Percentiles rank a stretch among this genome's conserved stretches.
Conservation (phyloP, 352 stramenopile species). For the Phytophthora parvispora region DNA sequence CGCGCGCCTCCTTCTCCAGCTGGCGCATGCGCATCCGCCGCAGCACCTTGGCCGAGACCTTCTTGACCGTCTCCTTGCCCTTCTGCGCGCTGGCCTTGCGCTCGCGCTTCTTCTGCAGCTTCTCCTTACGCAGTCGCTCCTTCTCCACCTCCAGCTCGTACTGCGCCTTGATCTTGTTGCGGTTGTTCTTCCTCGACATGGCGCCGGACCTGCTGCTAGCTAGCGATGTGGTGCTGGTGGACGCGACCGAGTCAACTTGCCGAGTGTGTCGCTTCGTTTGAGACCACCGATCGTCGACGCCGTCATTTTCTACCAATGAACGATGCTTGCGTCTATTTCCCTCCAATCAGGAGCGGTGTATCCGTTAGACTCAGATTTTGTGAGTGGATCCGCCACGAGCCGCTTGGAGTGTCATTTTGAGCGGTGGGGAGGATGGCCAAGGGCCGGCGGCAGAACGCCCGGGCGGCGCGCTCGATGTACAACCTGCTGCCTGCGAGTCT, state of each 20-base stretch:
- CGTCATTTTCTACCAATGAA: background rate
- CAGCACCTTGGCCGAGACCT: constrained; percentile 80
- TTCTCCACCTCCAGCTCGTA: constrained; percentile 84
- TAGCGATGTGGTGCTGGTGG: no score
- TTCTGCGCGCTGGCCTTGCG: constrained; percentile 65
- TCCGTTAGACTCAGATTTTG: constrained; percentile 7
- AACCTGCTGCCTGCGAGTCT: constrained; percentile 42
- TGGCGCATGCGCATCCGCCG: constrained; percentile 70
- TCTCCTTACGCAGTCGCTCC: constrained; percentile 79
- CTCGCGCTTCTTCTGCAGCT: constrained; percentile 78
- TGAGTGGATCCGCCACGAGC: constrained; percentile 17
- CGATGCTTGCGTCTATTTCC: background rate
- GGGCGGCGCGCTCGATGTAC: constrained; percentile 31
- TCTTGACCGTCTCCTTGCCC: constrained; percentile 71
- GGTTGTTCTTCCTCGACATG: constrained; percentile 89
- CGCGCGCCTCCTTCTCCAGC: constrained; percentile 64
- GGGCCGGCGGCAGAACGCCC: constrained; percentile 18
- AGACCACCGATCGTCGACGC: constrained; percentile 23
- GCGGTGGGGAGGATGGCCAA: constrained; percentile 36
- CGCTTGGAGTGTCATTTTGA: constrained; percentile 2
- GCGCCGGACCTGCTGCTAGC: background rate
- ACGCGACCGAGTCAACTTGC: no score
- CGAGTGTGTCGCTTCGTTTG: constrained; percentile 23
- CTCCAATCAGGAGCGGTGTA: constrained; percentile 11
- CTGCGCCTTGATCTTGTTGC: constrained; percentile 84